Evolutionary conservation across 352 stramenopile genomes (phyloP), one percentile per base, ranked within the genome.

Genomic region (Pythium graminicola): DNA sequence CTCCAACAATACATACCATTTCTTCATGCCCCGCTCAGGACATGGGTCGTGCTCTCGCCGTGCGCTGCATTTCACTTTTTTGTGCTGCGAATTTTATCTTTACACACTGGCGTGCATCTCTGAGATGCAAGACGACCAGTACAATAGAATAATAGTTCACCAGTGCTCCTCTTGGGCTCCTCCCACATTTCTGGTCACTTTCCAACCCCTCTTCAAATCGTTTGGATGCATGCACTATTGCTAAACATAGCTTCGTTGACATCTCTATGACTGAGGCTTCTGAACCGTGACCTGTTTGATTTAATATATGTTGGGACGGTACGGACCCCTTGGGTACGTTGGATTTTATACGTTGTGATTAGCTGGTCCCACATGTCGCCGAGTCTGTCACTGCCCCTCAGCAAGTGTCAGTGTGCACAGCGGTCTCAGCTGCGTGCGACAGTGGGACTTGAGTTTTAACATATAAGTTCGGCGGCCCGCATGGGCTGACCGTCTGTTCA

Each of bases 281-380:
- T 26, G 19, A 20, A 6, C 24, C 5, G 19, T 35, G 10, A 39
- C 55, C 55, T 57, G 40, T 53, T 26, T 36, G 2, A 16, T 28
- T 35, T 53, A 39, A 62, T 62, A 62, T 48, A 62, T 28, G 55
- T 62, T 62, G 47, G 35, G 55, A 62, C 40, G 48, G 24, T 54
- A 27, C 50, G 14, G 24, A 19, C 38, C 7, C 23, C 44, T 54
- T 55, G 35, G 17, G 29, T 45, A 19, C 5, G n/a, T 8, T 35
- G 41, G 3, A 22, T 46, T 29, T 28, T 57, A 55, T 29, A 55
- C 23, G 50, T 57, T 50, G 29, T 58, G 50, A 57, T 57, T 28
- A 57, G 40, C 40, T 19, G 40, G 38, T 33, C 10, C 6, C 19
- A 47, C 39, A 47, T 47, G 41, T 31, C 35, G 33, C 49, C 39